Conservation (phyloP, 371 early-diverging fungal species). For the Blakeslea trispora region DNA sequence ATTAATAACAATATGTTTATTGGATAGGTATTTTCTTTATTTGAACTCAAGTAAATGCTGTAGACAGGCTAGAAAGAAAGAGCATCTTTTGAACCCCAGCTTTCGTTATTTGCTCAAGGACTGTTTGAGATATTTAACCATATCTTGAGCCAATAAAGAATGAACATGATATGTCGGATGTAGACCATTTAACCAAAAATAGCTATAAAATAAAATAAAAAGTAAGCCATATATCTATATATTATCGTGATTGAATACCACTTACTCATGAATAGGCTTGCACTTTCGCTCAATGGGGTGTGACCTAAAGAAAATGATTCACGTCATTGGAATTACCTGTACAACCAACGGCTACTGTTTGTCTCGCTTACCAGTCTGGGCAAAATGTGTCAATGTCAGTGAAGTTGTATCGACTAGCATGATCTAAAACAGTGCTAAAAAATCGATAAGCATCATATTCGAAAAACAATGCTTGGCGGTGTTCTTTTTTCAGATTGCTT, state of each 20-base stretch:
- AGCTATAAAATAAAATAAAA: slow-evolving; percentile 20
- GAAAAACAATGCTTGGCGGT: slow-evolving; percentile 7
- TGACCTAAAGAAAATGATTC: slow-evolving; percentile 14
- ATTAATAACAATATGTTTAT: no score
- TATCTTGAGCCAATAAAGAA: slow-evolving; percentile 27
- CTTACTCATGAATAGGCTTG: slow-evolving; percentile 27
- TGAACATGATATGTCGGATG: slow-evolving; percentile 45
- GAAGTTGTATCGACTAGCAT: slow-evolving; percentile 23
- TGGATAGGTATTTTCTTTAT: no score
- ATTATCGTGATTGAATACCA: no score
- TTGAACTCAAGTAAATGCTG: no score
- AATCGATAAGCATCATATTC: slow-evolving; percentile 34
- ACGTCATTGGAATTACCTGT: neutral
- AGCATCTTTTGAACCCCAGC: no score
- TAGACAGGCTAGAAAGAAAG: no score
- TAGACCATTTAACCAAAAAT: slow-evolving; percentile 44
- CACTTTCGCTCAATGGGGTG: slow-evolving; percentile 19
- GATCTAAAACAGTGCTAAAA: slow-evolving; percentile 30
- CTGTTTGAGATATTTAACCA: no score
- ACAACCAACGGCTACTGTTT: neutral
- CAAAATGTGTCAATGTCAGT: slow-evolving; percentile 26
- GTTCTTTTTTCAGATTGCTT: slow-evolving; percentile 10
- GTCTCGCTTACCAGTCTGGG: slow-evolving; percentile 28
- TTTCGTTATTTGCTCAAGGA: no score
- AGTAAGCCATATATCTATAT: no score